Percentiles rank a stretch among this genome's conserved stretches.
Evolutionary conservation across 2,329 filamentous ascomycete species (phyloP).

Genomic region (Emericellopsis cladophorae): DNA sequence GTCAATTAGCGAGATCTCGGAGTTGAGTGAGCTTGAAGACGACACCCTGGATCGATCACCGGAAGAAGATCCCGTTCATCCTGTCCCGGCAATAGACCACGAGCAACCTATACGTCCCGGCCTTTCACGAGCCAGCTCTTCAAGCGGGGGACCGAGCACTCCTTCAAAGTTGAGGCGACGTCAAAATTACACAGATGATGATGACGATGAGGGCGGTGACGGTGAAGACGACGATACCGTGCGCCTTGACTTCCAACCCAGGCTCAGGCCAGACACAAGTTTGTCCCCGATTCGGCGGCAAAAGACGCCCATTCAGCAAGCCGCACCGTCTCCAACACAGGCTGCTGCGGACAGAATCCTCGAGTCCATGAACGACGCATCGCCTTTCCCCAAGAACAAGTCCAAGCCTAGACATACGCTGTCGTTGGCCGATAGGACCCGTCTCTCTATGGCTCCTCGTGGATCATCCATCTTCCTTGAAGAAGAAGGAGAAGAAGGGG

Average conservation of each 20-base stretch:
- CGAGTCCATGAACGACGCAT: slow-evolving; percentile 38
- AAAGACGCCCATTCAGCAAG: slow-evolving; percentile 1
- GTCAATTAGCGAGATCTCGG: slow-evolving; percentile 19
- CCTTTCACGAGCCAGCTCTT: no score
- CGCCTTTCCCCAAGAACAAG: slow-evolving; percentile 43
- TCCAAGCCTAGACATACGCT: slow-evolving; percentile 37
- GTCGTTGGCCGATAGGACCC: slow-evolving; percentile 66
- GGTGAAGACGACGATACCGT: no score
- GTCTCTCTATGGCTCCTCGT: slow-evolving; percentile 60
- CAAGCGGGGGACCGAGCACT: no score
- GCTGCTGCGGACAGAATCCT: slow-evolving; percentile 43
- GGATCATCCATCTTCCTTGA: slow-evolving; percentile 27
- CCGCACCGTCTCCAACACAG: slow-evolving; percentile 27
- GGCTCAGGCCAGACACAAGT: background rate
- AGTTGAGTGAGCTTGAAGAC: slow-evolving; percentile 41
- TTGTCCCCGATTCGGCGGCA: background rate
- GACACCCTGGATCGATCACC: slow-evolving; percentile 14
- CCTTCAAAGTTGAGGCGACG: no score
- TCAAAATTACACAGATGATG: background rate
- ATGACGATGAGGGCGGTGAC: background rate
- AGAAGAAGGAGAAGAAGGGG: slow-evolving; percentile 14
- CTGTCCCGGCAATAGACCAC: slow-evolving; percentile 8
- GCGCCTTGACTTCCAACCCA: background rate
- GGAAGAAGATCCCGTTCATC: background rate
- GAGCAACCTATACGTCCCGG: slow-evolving; percentile 8